Evolutionary conservation across 805 yeast species (phyloP).

Genomic region (Cyberlindnera sargentensis): DNA sequence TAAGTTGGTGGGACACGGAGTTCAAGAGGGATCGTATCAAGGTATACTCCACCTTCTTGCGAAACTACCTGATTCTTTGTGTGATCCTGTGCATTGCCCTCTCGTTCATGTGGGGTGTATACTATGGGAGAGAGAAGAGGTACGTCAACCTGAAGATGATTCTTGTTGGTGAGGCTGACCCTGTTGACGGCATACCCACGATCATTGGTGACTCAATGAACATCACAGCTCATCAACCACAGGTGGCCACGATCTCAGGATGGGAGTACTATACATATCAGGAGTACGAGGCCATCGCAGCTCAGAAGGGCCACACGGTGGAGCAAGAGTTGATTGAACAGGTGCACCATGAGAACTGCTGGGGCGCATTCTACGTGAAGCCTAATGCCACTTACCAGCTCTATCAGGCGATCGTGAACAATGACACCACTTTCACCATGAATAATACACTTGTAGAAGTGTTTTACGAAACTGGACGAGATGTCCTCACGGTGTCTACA

Average conservation of each 20-base stretch:
- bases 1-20: constrained; percentile 18
- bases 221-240: constrained; percentile 1
- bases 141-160: constrained; percentile 23
- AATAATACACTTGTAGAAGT: constrained; percentile 17
- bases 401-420: constrained; percentile 22
- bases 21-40: constrained; percentile 14
- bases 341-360: constrained; percentile 36
- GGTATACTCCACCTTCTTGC: constrained; percentile 12
- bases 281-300: background rate
- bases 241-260: constrained; percentile 8
- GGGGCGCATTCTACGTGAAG: constrained; percentile 50
- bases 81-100: constrained; percentile 20
- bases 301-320: constrained; percentile 6
- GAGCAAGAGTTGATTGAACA: constrained; percentile 24
- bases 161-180: constrained; percentile 29
- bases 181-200: constrained; percentile 13
- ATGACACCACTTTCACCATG: constrained; percentile 17
- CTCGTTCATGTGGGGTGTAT: constrained; percentile 29
- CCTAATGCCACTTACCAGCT: constrained; percentile 34
- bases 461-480: constrained; percentile 55
- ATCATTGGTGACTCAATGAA: constrained; percentile 11
- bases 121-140: constrained; percentile 23
- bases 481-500: constrained; percentile 30
- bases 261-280: constrained; percentile 9
- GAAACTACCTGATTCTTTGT: constrained; percentile 18